Base-by-base conservation (phyloP, 768 basidiomycete genomes). In the Kockovaella imperatae region DNA sequence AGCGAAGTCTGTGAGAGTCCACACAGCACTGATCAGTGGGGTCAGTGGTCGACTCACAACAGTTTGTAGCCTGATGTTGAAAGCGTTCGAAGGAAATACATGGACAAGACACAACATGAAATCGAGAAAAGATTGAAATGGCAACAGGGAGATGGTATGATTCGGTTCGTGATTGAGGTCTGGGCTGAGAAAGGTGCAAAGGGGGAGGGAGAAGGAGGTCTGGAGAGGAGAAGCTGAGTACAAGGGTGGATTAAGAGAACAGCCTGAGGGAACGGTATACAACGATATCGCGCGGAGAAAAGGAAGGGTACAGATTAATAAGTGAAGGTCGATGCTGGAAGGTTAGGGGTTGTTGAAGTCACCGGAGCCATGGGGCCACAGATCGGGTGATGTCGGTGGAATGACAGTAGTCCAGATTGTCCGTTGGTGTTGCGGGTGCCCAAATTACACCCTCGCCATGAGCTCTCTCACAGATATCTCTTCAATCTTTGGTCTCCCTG, bases 401-500 rank as follows among this genome's bases (percentile, higher is more conserved):
- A 24, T 48, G 40, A 29, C 35, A 14, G 41, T 21, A 41, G 24
- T 42, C 21, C 10, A 18, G 28, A 42, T 36, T 13, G 29, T 3
- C 14, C n/a, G 42, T 18, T 42, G 17, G 48, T 31, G 8, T 11
- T 31, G 20, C 7, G 25, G 7, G 35, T 20, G 36, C 26, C 4
- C 26, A 13, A 18, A 5, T 35, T 39, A 56, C 5, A 57, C 49
- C 31, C 52, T 57, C 8, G 56, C 56, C 11, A 53, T 17, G 8
- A 52, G 32, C 26, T 58, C 56, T 10, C 53, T 41, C 8, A 54
- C 45, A 1, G 52, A 54, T 10, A 56, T 24, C 36, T 65, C 64
- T 30, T 62, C 60, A 31, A 65, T 65, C 24, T 51, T 32, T 5
- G 60, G 53, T 20, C 50, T 35, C 6, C 42, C 47, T 5, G 36